Base-by-base conservation (phyloP, 306 rosid species). In the Carpinus fangiana region DNA sequence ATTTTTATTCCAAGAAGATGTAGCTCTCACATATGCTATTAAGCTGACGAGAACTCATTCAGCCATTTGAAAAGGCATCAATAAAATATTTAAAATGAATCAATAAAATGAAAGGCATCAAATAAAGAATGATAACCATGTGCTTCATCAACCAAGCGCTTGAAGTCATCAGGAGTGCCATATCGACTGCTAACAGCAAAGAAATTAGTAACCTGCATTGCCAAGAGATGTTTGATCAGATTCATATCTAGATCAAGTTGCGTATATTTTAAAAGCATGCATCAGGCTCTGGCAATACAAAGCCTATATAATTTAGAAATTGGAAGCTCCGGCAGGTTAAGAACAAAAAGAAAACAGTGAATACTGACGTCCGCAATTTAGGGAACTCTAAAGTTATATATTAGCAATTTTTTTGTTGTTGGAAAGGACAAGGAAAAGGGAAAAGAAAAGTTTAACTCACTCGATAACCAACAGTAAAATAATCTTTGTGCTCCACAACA, bases 101-200 rank as follows among this genome's bases (percentile, higher is more conserved):
- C 12, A 73, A 20, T 45, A 21, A 41, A 68, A 21, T 73, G 13
- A 48, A 83, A 23, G 36, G 61, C 61, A 66, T 54, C 18, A 76
- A 34, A 76, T 52, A 75, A 81, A 73, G 78, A 85, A 67, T 76
- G 65, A 87, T 55, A 76, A 93, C 98, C 98, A 79, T 95, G 98
- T 72, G 98, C 97, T 83, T 90, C 98, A 83, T 95, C 98, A 85
- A 95, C 97, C 85, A 95, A 83, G 75, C 87, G 93, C 93, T 95
- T 95, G 88, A 95, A 95, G 77, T 95, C 98, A 59, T 95, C 97
- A 61, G 98, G 98, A 75, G 97, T 90, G 64, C 98, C 98, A 85
- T 82, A 95, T 81, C 97, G 91, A 83, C 98, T 92, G 84, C 98
- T 95, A 77, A 86, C 90, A 62, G 98, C 98, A 87, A 48, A 92